Percentiles rank a stretch among this genome's conserved stretches.
These are phyloP conservation scores for Phytophthora hibernalis DNA, from an alignment of 352 stramenopile species.

Conservation along the genomic window DNA sequence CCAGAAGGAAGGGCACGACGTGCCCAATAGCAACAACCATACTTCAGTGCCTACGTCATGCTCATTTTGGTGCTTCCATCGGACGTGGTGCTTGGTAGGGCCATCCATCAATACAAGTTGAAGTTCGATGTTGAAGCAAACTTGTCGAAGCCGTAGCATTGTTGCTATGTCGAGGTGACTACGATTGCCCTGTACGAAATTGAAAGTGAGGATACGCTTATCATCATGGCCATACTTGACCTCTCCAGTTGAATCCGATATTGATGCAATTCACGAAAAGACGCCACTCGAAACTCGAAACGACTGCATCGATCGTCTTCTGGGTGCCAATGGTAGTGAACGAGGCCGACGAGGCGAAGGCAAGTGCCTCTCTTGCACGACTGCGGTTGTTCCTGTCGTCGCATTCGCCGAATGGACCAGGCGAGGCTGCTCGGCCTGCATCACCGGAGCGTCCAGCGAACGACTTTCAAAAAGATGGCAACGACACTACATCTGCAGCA, in stretches of 20 bases:
- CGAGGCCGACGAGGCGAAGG: constrained; percentile 27
- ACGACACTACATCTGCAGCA: constrained; percentile 3
- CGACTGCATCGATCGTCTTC: constrained; percentile 10
- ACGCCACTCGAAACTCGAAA: constrained; percentile 22
- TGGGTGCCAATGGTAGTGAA: constrained; percentile 24
- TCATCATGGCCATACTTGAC: too few relatives aligned
- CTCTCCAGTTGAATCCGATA: not conserved
- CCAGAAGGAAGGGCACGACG: too few relatives aligned
- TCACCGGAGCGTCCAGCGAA: constrained; percentile 7
- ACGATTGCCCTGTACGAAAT: too few relatives aligned
- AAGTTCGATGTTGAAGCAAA: constrained; percentile 23
- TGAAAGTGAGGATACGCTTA: too few relatives aligned
- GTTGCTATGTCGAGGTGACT: not conserved
- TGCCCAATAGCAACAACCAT: too few relatives aligned
- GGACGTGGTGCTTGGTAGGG: too few relatives aligned
- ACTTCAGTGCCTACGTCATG: too few relatives aligned
- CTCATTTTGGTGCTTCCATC: too few relatives aligned
- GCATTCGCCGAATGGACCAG: constrained; percentile 35
- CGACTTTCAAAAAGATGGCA: not conserved
- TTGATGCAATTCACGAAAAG: constrained; percentile 17
- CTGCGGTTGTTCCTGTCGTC: constrained; percentile 49
- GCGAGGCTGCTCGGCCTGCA: constrained; percentile 6
- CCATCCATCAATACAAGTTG: too few relatives aligned
- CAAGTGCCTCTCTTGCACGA: constrained; percentile 39
- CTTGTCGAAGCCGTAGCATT: not conserved